Conservation (phyloP, 2,329 filamentous ascomycete species). For the Fusarium piperis region DNA sequence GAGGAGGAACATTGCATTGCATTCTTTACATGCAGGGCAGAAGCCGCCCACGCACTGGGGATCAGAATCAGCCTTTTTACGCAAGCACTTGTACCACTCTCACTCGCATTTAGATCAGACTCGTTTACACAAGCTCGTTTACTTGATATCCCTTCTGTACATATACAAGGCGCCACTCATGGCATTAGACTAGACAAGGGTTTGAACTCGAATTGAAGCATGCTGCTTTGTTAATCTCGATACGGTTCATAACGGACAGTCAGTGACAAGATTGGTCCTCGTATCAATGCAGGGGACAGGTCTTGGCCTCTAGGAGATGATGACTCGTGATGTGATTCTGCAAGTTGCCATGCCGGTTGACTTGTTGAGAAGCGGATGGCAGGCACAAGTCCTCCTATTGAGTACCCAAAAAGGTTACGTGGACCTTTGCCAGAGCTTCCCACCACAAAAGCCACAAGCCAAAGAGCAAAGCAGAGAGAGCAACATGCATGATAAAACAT, state of each 20-base stretch:
- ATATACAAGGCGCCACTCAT: slow-evolving; percentile 29
- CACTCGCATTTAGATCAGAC: slow-evolving; percentile 29
- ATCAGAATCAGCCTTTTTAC: slow-evolving; percentile 13
- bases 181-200: slow-evolving; percentile 39
- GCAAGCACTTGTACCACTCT: slow-evolving; percentile 16
- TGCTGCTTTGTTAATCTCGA: not conserved
- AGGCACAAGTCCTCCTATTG: not conserved
- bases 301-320: not conserved
- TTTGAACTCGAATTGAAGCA: slow-evolving; percentile 5
- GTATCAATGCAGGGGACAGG: not conserved
- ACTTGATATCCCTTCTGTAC: slow-evolving; percentile 28
- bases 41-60: slow-evolving; percentile 11
- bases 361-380: not conserved
- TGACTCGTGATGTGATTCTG: not conserved
- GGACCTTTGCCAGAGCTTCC: not conserved
- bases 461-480: too few species aligned
- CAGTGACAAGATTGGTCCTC: not conserved
- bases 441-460: not conserved
- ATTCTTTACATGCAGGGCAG: slow-evolving; percentile 15
- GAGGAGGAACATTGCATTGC: not conserved
- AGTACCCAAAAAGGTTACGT: not conserved
- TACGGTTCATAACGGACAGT: not conserved
- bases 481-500: not conserved
- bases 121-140: slow-evolving; percentile 22
- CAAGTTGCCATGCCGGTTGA: not conserved